Base-by-base conservation (phyloP, 1,139 yeast species). In the Nakaseomyces nivariensis region DNA sequence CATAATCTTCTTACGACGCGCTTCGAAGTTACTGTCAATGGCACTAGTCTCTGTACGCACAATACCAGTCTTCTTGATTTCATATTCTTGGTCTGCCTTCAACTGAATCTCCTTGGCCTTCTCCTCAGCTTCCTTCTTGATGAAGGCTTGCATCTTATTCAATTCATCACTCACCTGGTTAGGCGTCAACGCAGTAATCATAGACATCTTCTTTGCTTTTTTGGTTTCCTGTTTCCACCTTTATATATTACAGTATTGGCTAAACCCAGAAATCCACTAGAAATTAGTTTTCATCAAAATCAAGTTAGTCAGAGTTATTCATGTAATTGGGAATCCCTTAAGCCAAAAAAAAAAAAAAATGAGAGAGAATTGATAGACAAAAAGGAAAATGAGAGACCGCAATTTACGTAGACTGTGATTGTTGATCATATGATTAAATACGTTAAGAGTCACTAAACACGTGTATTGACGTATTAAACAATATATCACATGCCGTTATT, bases 41-140 rank as follows among this genome's bases (percentile, higher is more conserved):
- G 92, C 82, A 46, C 94, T 84, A 51, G 86, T 85, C 72, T 92
- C 98, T 11, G 89, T 78, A 63, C 97, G 85, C 49, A 94, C 97
- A 63, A 92, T 81, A 50, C 88, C 82, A 25, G 97, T 94, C 75
- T 92, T 94, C 70, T 92, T 98, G 64, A 92, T 89, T 71, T 94
- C 97, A 68, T 92, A 94, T 72, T 94, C 99, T 71, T 94, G 98
- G 67, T 94, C 96, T 42, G 97, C 96, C 76, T 92, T 94, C 65
- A 92, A 77, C 68, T 78, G 83, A 65, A 94, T 89, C 71, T 94
- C 99, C 71, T 86, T 87, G 57, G 98, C 97, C 75, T 94, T 94
- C 71, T 94, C 99, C 64, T 90, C 95, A 37, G 98, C 98, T 74
- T 94, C 99, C 79, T 90, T 90, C 74, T 85, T 87, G 77, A 94